These are phyloP conservation scores for Skeletonema menzelii DNA, from an alignment of 108 stramenopile genomes.

Conservation along the genomic window DNA sequence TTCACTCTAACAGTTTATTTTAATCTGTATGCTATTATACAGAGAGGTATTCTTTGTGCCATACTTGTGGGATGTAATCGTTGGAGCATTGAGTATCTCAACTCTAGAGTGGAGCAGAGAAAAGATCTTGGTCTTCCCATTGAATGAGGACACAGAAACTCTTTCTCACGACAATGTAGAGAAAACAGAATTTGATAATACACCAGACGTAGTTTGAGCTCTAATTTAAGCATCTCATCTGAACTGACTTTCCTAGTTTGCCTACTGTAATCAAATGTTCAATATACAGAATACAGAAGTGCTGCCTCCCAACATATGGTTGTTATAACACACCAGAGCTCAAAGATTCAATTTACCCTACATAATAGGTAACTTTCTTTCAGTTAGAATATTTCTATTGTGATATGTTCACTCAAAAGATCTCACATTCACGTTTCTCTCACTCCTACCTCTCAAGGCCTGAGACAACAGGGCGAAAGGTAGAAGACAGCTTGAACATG, in stretches of 20 bases:
- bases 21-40: neutral
- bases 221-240: neutral
- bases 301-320: no score
- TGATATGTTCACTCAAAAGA: no score
- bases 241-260: neutral
- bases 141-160: conserved; percentile 20
- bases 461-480: neutral
- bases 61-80: conserved; percentile 76
- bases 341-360: no score
- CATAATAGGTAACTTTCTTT: no score
- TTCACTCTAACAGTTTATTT: neutral
- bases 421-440: no score
- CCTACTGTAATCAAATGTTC: no score
- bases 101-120: conserved; percentile 69
- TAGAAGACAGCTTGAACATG: neutral
- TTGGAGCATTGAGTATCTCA: conserved; percentile 57
- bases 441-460: neutral
- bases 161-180: conserved; percentile 2
- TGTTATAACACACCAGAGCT: no score
- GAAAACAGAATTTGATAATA: conserved; percentile 10
- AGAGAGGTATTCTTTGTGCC: conserved; percentile 79
- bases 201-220: conserved; percentile 16
- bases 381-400: no score
- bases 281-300: no score
- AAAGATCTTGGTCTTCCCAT: conserved; percentile 64